These are phyloP conservation scores for Colletotrichum sp. DNA, from an alignment of 2,329 filamentous ascomycete genomes.

Conservation along the genomic window DNA sequence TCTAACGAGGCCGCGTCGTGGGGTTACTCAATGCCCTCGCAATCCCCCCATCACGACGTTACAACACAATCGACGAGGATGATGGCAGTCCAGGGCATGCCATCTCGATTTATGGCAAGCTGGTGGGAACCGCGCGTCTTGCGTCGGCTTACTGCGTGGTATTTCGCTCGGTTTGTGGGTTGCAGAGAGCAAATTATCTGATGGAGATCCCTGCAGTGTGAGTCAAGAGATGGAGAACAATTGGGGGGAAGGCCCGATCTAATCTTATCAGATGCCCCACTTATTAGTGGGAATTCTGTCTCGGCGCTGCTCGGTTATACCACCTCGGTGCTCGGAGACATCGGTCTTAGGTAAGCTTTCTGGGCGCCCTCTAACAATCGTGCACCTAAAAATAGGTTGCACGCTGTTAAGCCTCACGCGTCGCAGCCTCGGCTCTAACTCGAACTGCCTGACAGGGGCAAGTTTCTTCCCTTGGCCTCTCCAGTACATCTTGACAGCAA, in stretches of 20 bases:
- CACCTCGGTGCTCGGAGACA: conserved; percentile 11
- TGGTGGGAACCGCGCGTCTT: conserved; percentile 3
- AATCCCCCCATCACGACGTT: neutral
- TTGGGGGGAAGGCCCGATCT: conserved; percentile 16
- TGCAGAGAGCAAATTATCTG: conserved; percentile 16
- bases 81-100: neutral
- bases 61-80: neutral
- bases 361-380: neutral
- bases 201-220: conserved; percentile 16
- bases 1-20: neutral
- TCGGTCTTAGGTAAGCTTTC: neutral
- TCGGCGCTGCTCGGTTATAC: conserved; percentile 5
- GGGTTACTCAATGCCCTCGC: neutral
- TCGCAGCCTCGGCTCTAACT: conserved; percentile 2
- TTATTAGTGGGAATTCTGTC: neutral
- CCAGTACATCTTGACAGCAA: conserved; percentile 17
- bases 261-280: conserved; percentile 23
- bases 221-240: conserved; percentile 14
- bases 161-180: conserved; percentile 7
- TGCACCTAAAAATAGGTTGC: fast-evolving
- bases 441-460: conserved; percentile 7
- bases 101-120: neutral
- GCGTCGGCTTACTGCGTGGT: neutral
- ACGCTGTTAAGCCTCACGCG: neutral
- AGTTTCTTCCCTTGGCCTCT: conserved; percentile 19